phyloP scores from a whole-genome alignment of 2,329 filamentous ascomycete species.

The Microascus cirrosus region DNA sequence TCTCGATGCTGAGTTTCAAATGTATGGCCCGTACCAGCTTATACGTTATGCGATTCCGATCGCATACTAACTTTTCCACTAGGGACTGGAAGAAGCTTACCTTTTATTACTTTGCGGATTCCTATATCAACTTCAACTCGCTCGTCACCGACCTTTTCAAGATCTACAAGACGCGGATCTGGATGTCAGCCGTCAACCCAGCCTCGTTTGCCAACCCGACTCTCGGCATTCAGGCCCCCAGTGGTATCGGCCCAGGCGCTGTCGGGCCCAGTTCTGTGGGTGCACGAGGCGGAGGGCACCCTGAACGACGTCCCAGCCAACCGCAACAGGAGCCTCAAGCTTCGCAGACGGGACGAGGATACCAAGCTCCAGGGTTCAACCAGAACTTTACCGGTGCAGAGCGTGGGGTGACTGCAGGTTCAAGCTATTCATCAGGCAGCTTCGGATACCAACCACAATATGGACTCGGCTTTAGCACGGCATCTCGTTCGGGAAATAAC shows the following conservation, averaged over 20 bases:
- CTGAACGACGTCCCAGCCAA: slow-evolving; percentile 36
- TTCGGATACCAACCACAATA: slow-evolving; percentile 5
- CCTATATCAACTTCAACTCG: slow-evolving; percentile 98
- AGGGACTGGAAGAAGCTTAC: slow-evolving; percentile 99
- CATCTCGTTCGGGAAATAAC: background rate
- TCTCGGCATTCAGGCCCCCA: slow-evolving; percentile 59
- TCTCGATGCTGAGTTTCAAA: slow-evolving; percentile 94
- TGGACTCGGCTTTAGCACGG: background rate
- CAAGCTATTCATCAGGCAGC: slow-evolving; percentile 1
- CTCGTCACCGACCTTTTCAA: slow-evolving; percentile 97
- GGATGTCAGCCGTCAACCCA: slow-evolving; percentile 99
- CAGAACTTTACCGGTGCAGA: slow-evolving; percentile 1
- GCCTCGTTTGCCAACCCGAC: slow-evolving; percentile 82
- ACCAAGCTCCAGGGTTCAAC: background rate
- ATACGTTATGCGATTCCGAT: background rate
- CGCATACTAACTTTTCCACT: slow-evolving; percentile 4
- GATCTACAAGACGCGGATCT: slow-evolving; percentile 98
- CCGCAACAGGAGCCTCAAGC: slow-evolving; percentile 19
- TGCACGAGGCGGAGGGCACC: slow-evolving; percentile 31
- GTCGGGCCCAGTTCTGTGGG: slow-evolving; percentile 28
- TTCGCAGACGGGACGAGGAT: slow-evolving; percentile 2
- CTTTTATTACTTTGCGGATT: slow-evolving; percentile 96
- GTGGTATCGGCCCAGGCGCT: slow-evolving; percentile 54
- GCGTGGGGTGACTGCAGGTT: background rate
- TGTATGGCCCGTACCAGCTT: slow-evolving; percentile 48